Conservation (phyloP, 257 asterid genomes). For the Prunella vulgaris region DNA sequence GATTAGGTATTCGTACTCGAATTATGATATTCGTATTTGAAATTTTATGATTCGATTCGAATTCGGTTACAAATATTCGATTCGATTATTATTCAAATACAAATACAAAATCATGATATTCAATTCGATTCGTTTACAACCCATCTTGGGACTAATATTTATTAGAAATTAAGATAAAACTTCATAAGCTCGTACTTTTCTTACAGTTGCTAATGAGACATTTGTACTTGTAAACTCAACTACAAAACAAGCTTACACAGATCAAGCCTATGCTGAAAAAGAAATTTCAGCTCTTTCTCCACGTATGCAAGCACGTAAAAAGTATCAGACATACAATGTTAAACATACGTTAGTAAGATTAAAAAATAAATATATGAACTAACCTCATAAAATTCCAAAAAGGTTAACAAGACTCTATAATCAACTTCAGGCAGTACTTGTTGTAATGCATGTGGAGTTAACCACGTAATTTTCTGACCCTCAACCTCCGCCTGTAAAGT, state of each 20-base stretch:
- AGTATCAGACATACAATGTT: not conserved
- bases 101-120: too few species aligned
- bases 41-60: too few species aligned
- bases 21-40: too few species aligned
- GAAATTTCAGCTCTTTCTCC: not conserved
- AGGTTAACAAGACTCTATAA: conserved; percentile 79
- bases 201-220: not conserved
- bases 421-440: conserved; percentile 97
- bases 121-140: too few species aligned
- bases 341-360: not conserved
- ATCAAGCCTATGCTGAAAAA: not conserved
- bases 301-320: not conserved
- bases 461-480: conserved; percentile 95
- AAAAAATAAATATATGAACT: conserved; percentile 8
- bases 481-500: conserved; percentile 75
- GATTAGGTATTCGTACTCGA: too few species aligned
- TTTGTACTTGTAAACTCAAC: not conserved
- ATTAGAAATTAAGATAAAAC: not conserved
- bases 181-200: not conserved
- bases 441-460: conserved; percentile 95
- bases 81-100: too few species aligned
- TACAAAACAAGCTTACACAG: not conserved
- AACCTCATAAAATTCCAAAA: conserved; percentile 91
- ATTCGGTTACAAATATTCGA: too few species aligned
- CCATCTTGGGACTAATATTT: not conserved